Evolutionary conservation across 106 monocot genomes (phyloP).

Genomic region (Dioscorea alata): DNA sequence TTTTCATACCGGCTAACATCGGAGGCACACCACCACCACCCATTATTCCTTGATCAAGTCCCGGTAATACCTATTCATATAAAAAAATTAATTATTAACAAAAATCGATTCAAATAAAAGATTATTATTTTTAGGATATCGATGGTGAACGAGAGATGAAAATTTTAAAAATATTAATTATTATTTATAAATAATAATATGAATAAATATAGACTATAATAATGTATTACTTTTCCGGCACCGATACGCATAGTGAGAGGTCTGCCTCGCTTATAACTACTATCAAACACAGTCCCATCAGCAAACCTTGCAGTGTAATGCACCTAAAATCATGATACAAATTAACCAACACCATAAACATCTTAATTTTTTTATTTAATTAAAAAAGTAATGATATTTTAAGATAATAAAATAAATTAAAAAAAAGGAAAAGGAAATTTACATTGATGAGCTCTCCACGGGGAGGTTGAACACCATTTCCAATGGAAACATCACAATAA

Average conservation of each 20-base stretch:
- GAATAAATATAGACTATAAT: not conserved
- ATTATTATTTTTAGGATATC: no score
- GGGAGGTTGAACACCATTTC: constrained; percentile 57
- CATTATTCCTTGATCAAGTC: constrained; percentile 89
- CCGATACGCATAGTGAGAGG: constrained; percentile 84
- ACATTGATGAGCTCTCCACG: constrained; percentile 80
- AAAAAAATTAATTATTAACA: not conserved
- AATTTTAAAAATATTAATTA: no score
- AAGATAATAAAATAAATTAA: not conserved
- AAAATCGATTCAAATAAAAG: no score
- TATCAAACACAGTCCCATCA: constrained; percentile 89
- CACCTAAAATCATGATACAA: constrained; percentile 31
- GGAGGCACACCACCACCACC: constrained; percentile 87
- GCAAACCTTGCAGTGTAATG: constrained; percentile 91
- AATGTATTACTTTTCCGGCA: constrained; percentile 60
- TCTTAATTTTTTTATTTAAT: not conserved
- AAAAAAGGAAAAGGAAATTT: no score
- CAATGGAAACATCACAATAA: constrained; percentile 68
- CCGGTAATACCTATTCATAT: constrained; percentile 57
- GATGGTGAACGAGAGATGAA: no score
- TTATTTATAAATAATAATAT: not conserved
- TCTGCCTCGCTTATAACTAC: constrained; percentile 85
- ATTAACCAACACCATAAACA: not conserved
- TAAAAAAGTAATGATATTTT: not conserved
- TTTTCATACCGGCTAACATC: constrained; percentile 66